phyloP scores from a whole-genome alignment of 768 basidiomycete species.

The Inosperma sp. region DNA sequence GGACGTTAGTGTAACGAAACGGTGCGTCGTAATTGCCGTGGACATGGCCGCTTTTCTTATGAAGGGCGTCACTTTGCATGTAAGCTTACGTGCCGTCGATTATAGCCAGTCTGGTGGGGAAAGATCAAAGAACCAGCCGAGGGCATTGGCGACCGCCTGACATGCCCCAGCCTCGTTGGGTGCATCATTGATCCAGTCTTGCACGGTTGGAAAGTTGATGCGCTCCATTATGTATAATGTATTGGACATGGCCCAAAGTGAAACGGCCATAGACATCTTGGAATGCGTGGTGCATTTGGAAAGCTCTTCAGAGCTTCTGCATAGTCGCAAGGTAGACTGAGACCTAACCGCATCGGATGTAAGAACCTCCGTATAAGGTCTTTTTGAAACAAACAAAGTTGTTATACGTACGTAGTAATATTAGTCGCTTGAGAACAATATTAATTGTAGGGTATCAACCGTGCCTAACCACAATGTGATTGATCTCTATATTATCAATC shows the following conservation, averaged over 20 bases:
- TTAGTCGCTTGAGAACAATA: too few relatives aligned
- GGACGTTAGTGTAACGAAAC: neutral
- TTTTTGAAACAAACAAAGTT: too few relatives aligned
- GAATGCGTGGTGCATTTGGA: neutral
- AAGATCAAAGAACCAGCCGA: neutral
- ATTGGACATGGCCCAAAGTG: neutral
- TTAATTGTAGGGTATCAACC: too few relatives aligned
- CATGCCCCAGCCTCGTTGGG: neutral
- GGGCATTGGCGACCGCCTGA: constrained; percentile 1
- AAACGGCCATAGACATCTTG: neutral
- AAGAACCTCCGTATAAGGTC: too few relatives aligned
- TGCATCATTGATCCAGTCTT: neutral
- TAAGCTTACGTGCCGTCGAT: neutral
- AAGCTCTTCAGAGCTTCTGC: neutral
- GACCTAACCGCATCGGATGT: too few relatives aligned
- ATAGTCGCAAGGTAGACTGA: neutral
- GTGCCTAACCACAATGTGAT: too few relatives aligned
- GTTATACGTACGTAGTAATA: too few relatives aligned
- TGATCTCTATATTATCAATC: too few relatives aligned
- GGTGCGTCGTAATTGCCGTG: neutral
- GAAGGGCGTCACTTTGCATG: neutral
- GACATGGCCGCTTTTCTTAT: neutral
- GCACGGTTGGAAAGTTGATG: neutral
- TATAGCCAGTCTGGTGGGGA: neutral
- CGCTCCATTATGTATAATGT: neutral